phyloP scores from a whole-genome alignment of 1,284 basidiomycete species.

The Irpex sp. region DNA sequence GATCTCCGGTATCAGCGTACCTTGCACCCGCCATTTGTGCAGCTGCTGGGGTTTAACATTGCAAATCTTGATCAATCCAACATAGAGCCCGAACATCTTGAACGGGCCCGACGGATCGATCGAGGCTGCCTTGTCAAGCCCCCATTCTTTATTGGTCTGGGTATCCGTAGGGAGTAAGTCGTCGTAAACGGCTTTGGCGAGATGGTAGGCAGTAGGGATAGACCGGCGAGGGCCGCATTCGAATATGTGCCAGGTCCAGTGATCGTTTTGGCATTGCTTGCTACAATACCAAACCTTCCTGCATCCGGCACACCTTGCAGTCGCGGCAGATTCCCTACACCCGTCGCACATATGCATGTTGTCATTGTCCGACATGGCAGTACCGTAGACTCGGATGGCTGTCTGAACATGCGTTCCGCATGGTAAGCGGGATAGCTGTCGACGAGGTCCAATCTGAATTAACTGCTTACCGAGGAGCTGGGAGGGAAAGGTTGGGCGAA shows the following conservation, averaged over 20 bases:
- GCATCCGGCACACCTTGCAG: neutral
- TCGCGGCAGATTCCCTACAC: neutral
- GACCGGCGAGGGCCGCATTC: neutral
- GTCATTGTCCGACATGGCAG: too few relatives aligned
- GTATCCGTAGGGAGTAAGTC: neutral
- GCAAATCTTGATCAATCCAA: slow-evolving; percentile 22
- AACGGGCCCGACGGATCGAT: slow-evolving; percentile 11
- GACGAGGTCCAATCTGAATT: too few relatives aligned
- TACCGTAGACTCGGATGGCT: too few relatives aligned
- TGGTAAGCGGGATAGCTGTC: too few relatives aligned
- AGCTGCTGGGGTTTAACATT: slow-evolving; percentile 25
- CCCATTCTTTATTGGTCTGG: slow-evolving; percentile 26
- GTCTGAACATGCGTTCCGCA: too few relatives aligned
- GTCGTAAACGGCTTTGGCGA: neutral
- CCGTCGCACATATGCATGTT: neutral
- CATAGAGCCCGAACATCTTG: slow-evolving; percentile 31
- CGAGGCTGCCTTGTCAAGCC: slow-evolving; percentile 26
- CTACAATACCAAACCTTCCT: neutral
- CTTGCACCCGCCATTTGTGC: slow-evolving; percentile 29
- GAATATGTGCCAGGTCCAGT: neutral
- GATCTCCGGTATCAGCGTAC: slow-evolving; percentile 31
- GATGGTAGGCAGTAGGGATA: neutral
- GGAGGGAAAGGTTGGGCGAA: too few relatives aligned
- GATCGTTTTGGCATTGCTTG: neutral
- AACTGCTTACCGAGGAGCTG: too few relatives aligned